Conservation (phyloP, 192 early-diverging fungal genomes). For the Umbelopsis vinacea region DNA sequence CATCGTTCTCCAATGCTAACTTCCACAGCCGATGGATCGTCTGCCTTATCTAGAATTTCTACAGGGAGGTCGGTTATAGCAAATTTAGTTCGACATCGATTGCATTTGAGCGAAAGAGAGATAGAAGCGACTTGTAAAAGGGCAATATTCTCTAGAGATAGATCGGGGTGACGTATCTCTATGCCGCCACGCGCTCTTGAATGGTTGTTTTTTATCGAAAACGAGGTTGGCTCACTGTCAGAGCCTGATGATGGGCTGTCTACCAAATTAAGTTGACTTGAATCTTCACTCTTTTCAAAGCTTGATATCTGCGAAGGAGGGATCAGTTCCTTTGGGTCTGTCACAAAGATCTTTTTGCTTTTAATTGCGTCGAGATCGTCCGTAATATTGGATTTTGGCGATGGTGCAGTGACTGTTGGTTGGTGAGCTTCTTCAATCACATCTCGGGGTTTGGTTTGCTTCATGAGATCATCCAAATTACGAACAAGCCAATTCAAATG, state of each 20-base stretch:
- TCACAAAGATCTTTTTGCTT: slow-evolving; percentile 3
- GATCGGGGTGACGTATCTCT: slow-evolving; percentile 4
- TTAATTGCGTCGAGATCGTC: neutral
- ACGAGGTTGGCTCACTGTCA: slow-evolving; percentile 6
- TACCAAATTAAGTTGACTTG: neutral
- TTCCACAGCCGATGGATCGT: neutral
- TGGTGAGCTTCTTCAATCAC: neutral
- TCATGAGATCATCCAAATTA: slow-evolving; percentile 14
- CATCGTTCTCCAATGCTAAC: neutral
- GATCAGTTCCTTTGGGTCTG: neutral
- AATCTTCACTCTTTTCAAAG: neutral
- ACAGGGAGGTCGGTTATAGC: neutral
- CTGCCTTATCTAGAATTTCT: slow-evolving; percentile 1
- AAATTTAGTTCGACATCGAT: slow-evolving; percentile 4
- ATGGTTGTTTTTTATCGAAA: neutral
- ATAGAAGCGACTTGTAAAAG: slow-evolving; percentile 1
- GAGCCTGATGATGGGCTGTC: slow-evolving; percentile 6
- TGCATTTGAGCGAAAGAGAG: neutral
- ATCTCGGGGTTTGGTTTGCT: neutral
- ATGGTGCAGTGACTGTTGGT: neutral
- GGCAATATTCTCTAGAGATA: slow-evolving; percentile 13
- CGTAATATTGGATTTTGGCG: neutral
- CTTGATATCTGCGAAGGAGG: neutral
- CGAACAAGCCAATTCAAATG: slow-evolving; percentile 13
- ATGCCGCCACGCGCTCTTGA: slow-evolving; percentile 5